Evolutionary conservation across 352 stramenopile species (phyloP).

Genomic region (Globisporangium viniferum): DNA sequence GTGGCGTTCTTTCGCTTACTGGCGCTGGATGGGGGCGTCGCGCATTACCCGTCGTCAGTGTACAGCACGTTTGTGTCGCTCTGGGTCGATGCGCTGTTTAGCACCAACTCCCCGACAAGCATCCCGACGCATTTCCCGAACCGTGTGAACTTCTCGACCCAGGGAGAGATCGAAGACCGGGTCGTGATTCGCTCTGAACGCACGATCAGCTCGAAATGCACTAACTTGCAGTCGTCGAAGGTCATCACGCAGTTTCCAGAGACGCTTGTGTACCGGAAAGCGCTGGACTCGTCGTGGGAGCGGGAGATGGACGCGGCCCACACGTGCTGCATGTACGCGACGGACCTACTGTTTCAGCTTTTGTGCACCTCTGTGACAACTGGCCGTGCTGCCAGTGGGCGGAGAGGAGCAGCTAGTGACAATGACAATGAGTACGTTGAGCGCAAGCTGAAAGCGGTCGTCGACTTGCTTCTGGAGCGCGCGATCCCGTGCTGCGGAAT

Average conservation of each 20-base stretch:
- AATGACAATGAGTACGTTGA: slow-evolving; percentile 24
- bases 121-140: slow-evolving; percentile 74
- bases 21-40: slow-evolving; percentile 50
- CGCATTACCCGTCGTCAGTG: slow-evolving; percentile 66
- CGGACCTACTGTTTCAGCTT: slow-evolving; percentile 48
- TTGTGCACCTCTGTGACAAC: slow-evolving; percentile 23
- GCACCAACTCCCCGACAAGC: slow-evolving; percentile 52
- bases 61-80: slow-evolving; percentile 62
- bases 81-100: slow-evolving; percentile 67
- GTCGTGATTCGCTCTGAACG: slow-evolving; percentile 66
- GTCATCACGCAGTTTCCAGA: slow-evolving; percentile 64
- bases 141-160: slow-evolving; percentile 22
- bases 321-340: slow-evolving; percentile 55
- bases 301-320: slow-evolving; percentile 62
- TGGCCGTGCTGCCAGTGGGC: slow-evolving; percentile 10
- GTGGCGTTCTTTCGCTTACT: slow-evolving; percentile 51
- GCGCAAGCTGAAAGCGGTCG: slow-evolving; percentile 46
- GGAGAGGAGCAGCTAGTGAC: background rate
- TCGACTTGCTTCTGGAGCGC: slow-evolving; percentile 72
- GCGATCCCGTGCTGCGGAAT: slow-evolving; percentile 75
- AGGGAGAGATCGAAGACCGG: slow-evolving; percentile 25
- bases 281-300: slow-evolving; percentile 65
- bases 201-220: slow-evolving; percentile 82
- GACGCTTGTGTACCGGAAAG: slow-evolving; percentile 65
- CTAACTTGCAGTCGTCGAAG: slow-evolving; percentile 72